A percentile compares a stretch with the other conserved stretches of the same genome.
Evolutionary conservation across 768 basidiomycete species (phyloP).

Genomic region (Mycena indigotica): DNA sequence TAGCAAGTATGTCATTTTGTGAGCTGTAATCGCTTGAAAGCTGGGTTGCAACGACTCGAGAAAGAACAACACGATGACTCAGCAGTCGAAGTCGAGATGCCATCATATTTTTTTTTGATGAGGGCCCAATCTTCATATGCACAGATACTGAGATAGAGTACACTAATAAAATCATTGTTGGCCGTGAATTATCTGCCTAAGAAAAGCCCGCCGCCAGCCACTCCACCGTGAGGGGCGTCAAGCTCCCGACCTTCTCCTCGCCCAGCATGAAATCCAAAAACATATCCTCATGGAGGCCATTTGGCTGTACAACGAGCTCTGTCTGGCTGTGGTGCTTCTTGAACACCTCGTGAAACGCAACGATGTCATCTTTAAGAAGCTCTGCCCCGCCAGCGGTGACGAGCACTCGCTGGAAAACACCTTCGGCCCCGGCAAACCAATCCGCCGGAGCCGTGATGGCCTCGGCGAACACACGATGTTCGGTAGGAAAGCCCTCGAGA

Average conservation of each 20-base stretch:
- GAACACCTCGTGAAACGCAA: conserved; percentile 24
- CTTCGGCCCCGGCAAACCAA: conserved; percentile 33
- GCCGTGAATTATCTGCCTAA: too few relatives aligned
- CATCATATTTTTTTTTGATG: too few relatives aligned
- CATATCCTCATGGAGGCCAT: conserved; percentile 19
- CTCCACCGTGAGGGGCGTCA: conserved; percentile 10
- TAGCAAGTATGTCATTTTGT: too few relatives aligned
- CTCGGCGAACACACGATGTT: conserved; percentile 28
- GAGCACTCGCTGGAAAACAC: conserved; percentile 27
- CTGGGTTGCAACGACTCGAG: too few relatives aligned
- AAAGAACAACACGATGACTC: too few relatives aligned
- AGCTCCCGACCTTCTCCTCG: conserved; percentile 10
- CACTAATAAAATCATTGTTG: too few relatives aligned
- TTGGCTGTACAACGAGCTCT: conserved; percentile 16
- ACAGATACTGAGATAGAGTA: too few relatives aligned
- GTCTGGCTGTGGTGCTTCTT: conserved; percentile 6
- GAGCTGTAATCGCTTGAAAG: too few relatives aligned
- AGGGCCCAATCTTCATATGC: too few relatives aligned
- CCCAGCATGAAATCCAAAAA: conserved; percentile 16
- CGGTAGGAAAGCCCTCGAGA: conserved; percentile 20
- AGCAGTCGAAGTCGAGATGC: too few relatives aligned
- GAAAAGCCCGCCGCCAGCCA: background rate
- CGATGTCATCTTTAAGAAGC: conserved; percentile 30
- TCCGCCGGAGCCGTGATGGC: conserved; percentile 25
- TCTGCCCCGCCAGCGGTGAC: conserved; percentile 33